phyloP scores from a whole-genome alignment of 129 eudicot species.

The Logfia minima region DNA sequence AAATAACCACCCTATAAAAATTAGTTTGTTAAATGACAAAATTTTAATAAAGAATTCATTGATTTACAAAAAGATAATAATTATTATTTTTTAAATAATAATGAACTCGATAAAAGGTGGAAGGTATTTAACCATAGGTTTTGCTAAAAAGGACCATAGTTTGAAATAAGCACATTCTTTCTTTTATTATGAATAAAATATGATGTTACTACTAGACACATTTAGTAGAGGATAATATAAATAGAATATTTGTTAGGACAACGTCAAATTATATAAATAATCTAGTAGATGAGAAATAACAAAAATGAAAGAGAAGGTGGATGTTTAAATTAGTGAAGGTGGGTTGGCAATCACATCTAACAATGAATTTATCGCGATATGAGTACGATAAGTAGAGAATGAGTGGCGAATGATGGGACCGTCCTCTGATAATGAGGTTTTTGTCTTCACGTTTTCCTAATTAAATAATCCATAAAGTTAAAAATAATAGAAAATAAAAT shows the following conservation, averaged over 20 bases:
- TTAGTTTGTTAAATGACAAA: no score
- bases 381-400: neutral
- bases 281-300: neutral
- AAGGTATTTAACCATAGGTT: no score
- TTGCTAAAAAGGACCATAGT: no score
- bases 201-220: no score
- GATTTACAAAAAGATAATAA: no score
- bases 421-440: constrained; percentile 17
- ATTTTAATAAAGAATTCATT: no score
- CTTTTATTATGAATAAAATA: no score
- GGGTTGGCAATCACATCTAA: constrained; percentile 20
- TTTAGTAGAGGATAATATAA: no score
- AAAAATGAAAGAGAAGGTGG: constrained; percentile 1
- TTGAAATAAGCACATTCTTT: no score
- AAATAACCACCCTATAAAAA: no score
- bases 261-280: neutral
- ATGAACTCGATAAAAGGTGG: no score
- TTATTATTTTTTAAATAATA: no score
- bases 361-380: constrained; percentile 4
- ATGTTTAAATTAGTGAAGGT: constrained; percentile 11
- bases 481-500: neutral
- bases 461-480: neutral
- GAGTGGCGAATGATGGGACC: constrained; percentile 11
- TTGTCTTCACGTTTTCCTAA: neutral
- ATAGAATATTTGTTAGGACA: neutral